phyloP scores from a whole-genome alignment of 805 yeast genomes.

The Peterozyma xylosa region DNA sequence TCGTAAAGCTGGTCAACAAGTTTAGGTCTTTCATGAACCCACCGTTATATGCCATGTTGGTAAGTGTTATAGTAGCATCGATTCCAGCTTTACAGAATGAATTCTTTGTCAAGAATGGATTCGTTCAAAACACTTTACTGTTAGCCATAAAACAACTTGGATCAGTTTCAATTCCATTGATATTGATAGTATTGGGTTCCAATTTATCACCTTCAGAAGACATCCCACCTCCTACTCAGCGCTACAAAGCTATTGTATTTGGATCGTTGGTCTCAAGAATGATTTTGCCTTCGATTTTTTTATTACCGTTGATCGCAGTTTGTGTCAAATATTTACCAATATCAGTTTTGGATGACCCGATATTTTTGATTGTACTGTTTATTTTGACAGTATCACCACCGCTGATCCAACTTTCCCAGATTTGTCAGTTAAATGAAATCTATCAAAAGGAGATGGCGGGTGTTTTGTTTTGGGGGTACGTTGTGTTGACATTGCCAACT shows the following conservation, averaged over 20 bases:
- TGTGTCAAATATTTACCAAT: constrained; percentile 57
- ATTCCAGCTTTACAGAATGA: constrained; percentile 47
- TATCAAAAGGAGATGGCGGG: constrained; percentile 81
- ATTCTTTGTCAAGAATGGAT: constrained; percentile 53
- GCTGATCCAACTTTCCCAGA: constrained; percentile 76
- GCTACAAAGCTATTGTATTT: constrained; percentile 53
- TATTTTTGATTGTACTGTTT: constrained; percentile 69
- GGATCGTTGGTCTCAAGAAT: constrained; percentile 71
- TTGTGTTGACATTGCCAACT: constrained; percentile 65
- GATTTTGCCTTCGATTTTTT: constrained; percentile 65
- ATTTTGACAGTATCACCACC: constrained; percentile 75
- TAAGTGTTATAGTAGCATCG: constrained; percentile 63
- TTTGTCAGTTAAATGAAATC: constrained; percentile 67
- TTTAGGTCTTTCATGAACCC: constrained; percentile 59
- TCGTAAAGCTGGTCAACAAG: constrained; percentile 9
- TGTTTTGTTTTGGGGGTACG: constrained; percentile 78
- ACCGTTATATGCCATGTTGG: constrained; percentile 73
- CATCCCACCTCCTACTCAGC: constrained; percentile 56
- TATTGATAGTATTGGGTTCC: constrained; percentile 71
- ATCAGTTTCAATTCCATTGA: constrained; percentile 69
- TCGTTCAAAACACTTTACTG: constrained; percentile 58
- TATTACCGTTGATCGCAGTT: constrained; percentile 60
- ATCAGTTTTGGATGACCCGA: constrained; percentile 75
- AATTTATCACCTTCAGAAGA: constrained; percentile 65
- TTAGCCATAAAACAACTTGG: constrained; percentile 61